Percentiles rank a stretch among this genome's conserved stretches.
phyloP scores from a whole-genome alignment of 768 basidiomycete genomes.

The Podaxis carcinomalis region DNA sequence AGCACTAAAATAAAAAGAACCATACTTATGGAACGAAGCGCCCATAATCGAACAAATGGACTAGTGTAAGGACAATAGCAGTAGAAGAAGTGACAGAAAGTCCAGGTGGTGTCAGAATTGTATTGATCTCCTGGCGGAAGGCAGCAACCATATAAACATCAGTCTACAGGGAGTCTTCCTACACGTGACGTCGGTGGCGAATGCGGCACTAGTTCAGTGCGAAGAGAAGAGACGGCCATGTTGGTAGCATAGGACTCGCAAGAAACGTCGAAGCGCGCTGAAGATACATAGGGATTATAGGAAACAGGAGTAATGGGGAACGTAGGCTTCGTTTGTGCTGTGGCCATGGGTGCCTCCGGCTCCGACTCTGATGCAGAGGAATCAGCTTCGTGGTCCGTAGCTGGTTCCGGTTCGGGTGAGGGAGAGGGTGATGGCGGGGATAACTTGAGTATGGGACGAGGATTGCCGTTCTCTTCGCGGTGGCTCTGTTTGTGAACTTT shows the following conservation, averaged over 20 bases:
- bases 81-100: background rate
- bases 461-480: conserved; percentile 10
- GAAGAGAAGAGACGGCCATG: conserved; percentile 41
- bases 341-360: conserved; percentile 7
- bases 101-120: background rate
- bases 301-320: conserved; percentile 15
- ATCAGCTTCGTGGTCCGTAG: conserved; percentile 2
- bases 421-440: conserved; percentile 16
- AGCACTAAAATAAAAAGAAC: background rate
- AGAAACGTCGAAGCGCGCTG: conserved; percentile 13
- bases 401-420: conserved; percentile 16
- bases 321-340: conserved; percentile 9
- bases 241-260: conserved; percentile 30
- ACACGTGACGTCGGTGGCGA: conserved; percentile 10
- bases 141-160: background rate
- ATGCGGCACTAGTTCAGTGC: conserved; percentile 34
- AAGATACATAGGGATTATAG: conserved; percentile 11
- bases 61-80: background rate
- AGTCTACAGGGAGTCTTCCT: conserved; percentile 8
- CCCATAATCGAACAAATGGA: background rate
- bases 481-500: conserved; percentile 54
- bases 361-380: conserved; percentile 7
- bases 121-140: background rate
- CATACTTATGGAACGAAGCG: background rate
- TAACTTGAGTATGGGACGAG: conserved; percentile 11